phyloP scores from a whole-genome alignment of 108 stramenopile species.

The Aurantiochytrium sp. region DNA sequence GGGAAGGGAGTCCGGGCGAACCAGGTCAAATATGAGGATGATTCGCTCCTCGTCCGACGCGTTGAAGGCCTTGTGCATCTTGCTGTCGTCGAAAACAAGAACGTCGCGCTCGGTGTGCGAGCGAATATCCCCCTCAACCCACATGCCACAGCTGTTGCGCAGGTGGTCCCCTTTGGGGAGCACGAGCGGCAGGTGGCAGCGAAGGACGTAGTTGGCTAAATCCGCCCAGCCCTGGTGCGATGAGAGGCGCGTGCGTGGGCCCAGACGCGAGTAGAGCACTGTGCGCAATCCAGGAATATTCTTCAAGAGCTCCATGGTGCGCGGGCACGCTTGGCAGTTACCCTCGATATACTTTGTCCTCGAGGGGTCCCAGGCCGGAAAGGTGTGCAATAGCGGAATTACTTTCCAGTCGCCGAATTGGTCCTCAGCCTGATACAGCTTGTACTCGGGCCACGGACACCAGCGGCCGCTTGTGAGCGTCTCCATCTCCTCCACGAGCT shows the following conservation, averaged over 20 bases:
- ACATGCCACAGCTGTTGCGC: constrained; percentile 72
- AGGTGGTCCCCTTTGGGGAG: constrained; percentile 61
- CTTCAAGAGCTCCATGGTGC: constrained; percentile 58
- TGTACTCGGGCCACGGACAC: constrained; percentile 85
- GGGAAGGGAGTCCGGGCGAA: constrained; percentile 68
- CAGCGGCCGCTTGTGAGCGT: constrained; percentile 66
- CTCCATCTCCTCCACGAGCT: constrained; percentile 56
- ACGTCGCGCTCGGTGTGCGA: constrained; percentile 71
- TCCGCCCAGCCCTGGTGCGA: constrained; percentile 91
- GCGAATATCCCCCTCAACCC: constrained; percentile 89
- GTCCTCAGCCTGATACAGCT: constrained; percentile 59
- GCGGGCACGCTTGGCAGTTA: constrained; percentile 71
- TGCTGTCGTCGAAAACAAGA: constrained; percentile 87
- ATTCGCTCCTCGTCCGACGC: constrained; percentile 68
- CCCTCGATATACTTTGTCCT: constrained; percentile 65
- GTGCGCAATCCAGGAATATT: constrained; percentile 67
- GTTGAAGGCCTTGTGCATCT: constrained; percentile 87
- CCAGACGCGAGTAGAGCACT: constrained; percentile 81
- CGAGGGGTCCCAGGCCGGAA: constrained; percentile 72
- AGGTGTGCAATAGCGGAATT: constrained; percentile 86
- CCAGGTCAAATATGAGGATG: constrained; percentile 88
- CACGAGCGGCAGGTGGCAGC: constrained; percentile 80
- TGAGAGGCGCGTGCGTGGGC: constrained; percentile 73
- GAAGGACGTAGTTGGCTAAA: constrained; percentile 88
- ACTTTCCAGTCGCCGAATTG: constrained; percentile 71